Percentiles rank a stretch among this genome's conserved stretches.
Evolutionary conservation across 345 rosid species (phyloP).

Genomic region (Pistacia vera): DNA sequence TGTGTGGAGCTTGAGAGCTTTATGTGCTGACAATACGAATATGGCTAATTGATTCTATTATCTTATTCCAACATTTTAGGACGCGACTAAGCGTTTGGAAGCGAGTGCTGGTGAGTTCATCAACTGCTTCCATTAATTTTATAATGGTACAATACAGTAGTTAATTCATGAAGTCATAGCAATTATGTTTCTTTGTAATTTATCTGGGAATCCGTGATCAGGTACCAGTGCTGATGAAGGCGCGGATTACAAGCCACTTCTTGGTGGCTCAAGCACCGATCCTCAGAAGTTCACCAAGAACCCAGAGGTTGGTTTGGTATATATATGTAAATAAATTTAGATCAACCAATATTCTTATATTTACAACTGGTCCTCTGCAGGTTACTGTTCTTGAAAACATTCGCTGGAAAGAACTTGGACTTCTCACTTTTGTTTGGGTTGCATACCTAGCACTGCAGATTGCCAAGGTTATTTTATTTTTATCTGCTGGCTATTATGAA

Average conservation of each 20-base stretch:
- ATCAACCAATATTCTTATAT: neutral
- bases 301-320: neutral
- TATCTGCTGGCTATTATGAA: no score
- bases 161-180: no score
- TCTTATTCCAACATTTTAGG: conserved; percentile 23
- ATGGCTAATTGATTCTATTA: no score
- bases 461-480: conserved; percentile 29
- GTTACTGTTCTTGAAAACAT: conserved; percentile 37
- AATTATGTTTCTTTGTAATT: neutral
- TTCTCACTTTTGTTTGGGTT: conserved; percentile 36
- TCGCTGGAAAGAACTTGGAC: conserved; percentile 38
- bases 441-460: conserved; percentile 34
- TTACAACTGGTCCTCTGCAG: conserved; percentile 13
- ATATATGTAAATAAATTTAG: no score
- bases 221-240: neutral
- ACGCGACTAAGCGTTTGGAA: conserved; percentile 34
- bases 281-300: neutral
- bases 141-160: no score
- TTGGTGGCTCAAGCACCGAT: neutral
- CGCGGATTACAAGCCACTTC: neutral
- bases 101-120: conserved; percentile 1
- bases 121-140: no score
- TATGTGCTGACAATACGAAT: no score
- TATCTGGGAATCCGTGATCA: neutral
- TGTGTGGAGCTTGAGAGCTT: neutral